Conservation (phyloP, 31 red algal genomes). For the Endocladia muricata region DNA sequence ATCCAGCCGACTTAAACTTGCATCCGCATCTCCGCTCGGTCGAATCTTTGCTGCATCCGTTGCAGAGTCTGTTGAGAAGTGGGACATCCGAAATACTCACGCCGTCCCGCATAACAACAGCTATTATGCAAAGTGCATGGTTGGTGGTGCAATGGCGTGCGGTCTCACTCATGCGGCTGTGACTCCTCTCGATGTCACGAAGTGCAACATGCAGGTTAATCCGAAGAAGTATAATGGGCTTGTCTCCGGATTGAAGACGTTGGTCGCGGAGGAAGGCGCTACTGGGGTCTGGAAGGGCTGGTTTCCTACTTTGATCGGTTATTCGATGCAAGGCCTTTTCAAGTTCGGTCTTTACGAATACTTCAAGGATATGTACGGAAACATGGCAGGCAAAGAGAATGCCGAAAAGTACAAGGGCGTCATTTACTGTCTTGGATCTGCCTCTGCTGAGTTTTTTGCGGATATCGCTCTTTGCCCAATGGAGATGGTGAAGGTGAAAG, state of each 20-base stretch:
- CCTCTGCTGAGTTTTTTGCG: conserved; percentile 92
- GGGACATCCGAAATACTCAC: conserved; percentile 31
- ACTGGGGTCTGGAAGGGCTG: conserved; percentile 74
- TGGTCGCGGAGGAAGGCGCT: conserved; percentile 82
- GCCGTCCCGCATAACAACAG: conserved; percentile 24
- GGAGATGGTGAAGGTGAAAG: conserved; percentile 89
- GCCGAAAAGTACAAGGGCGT: conserved; percentile 58
- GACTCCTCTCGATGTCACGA: conserved; percentile 75
- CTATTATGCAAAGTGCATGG: conserved; percentile 78
- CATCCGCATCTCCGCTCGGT: background rate
- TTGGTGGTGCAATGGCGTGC: conserved; percentile 68
- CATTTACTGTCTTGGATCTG: conserved; percentile 82
- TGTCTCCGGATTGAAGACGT: conserved; percentile 50
- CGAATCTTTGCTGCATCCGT: conserved; percentile 32
- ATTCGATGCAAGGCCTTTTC: conserved; percentile 91
- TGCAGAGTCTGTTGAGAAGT: conserved; percentile 20
- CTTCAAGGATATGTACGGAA: conserved; percentile 91
- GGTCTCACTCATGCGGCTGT: conserved; percentile 82
- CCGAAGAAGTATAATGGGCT: conserved; percentile 72
- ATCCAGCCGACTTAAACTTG: background rate
- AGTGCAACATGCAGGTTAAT: conserved; percentile 80
- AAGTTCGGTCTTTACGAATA: conserved; percentile 99
- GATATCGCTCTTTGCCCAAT: conserved; percentile 96
- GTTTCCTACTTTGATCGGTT: conserved; percentile 84
- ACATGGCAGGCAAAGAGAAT: conserved; percentile 82